Evolutionary conservation across 2,329 filamentous ascomycete genomes (phyloP).

Genomic region (Aspergillus pseudoterreus): DNA sequence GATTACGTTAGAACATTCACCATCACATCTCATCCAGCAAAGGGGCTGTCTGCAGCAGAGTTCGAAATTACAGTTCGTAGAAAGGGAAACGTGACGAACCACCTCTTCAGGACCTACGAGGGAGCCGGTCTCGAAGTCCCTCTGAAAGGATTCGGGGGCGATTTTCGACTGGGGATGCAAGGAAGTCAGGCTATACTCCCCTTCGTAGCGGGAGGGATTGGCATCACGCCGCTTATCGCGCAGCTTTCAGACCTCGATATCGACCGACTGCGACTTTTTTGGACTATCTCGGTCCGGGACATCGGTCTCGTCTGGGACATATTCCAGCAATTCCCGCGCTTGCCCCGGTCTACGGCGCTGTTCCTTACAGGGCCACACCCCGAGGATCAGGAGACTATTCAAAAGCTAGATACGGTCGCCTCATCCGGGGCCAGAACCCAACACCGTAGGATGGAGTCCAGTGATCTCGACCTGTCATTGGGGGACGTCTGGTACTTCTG

Average conservation of each 20-base stretch:
- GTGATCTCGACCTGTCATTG: conserved; percentile 42
- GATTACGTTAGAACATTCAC: conserved; percentile 83
- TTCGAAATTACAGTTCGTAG: conserved; percentile 70
- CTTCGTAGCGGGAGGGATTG: conserved; percentile 76
- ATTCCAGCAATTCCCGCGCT: conserved; percentile 49
- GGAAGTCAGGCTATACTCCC: conserved; percentile 39
- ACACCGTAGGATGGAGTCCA: conserved; percentile 44
- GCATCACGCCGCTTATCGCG: conserved; percentile 76
- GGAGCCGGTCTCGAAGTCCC: conserved; percentile 58
- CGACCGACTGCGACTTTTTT: conserved; percentile 56
- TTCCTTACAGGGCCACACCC: conserved; percentile 58
- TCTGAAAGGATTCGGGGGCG: conserved; percentile 70
- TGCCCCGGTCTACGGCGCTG: conserved; percentile 54
- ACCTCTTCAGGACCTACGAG: conserved; percentile 59
- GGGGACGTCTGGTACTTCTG: conserved; percentile 58
- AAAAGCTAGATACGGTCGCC: conserved; percentile 40
- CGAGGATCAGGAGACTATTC: conserved; percentile 32
- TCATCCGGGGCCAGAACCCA: conserved; percentile 33
- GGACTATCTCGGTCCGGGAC: conserved; percentile 64
- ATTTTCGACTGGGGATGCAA: conserved; percentile 46
- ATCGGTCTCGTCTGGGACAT: conserved; percentile 59
- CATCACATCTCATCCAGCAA: conserved; percentile 59
- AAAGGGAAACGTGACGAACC: conserved; percentile 65
- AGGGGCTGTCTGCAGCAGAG: conserved; percentile 39
- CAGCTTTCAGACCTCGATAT: conserved; percentile 56